Evolutionary conservation across 495 filamentous ascomycete species (phyloP).

Genomic region (Mycothermus thermophilus): DNA sequence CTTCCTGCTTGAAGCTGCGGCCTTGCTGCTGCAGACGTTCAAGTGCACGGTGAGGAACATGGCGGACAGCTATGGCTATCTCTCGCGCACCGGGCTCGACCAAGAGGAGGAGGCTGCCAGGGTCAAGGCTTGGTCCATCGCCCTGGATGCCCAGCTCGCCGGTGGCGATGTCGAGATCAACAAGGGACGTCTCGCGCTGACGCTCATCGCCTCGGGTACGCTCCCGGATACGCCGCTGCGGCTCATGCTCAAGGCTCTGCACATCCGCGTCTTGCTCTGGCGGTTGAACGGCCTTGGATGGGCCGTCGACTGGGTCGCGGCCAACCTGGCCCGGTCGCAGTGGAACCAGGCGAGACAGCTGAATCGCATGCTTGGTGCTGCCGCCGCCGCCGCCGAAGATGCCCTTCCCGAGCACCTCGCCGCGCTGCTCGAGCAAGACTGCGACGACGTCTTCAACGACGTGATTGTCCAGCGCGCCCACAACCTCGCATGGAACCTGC

Average conservation of each 20-base stretch:
- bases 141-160: constrained; percentile 87
- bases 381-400: constrained; percentile 36
- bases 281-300: constrained; percentile 36
- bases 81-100: constrained; percentile 62
- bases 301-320: constrained; percentile 37
- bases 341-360: constrained; percentile 69
- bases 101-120: constrained; percentile 77
- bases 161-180: constrained; percentile 85
- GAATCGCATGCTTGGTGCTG: constrained; percentile 43
- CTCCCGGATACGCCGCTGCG: constrained; percentile 70
- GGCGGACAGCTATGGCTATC: constrained; percentile 62
- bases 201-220: constrained; percentile 77
- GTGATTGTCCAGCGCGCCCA: constrained; percentile 73
- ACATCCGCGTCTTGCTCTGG: constrained; percentile 79
- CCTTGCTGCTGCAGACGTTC: constrained; percentile 60
- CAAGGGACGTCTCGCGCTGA: constrained; percentile 73
- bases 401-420: constrained; percentile 63
- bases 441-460: constrained; percentile 63
- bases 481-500: constrained; percentile 80
- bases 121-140: constrained; percentile 88
- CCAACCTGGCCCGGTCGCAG: constrained; percentile 51
- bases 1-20: constrained; percentile 71
- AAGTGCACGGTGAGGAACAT: constrained; percentile 71
- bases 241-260: constrained; percentile 84
- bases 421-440: constrained; percentile 58